Conservation (phyloP, 371 early-diverging fungal genomes). For the Choanephora cucurbitarum region DNA sequence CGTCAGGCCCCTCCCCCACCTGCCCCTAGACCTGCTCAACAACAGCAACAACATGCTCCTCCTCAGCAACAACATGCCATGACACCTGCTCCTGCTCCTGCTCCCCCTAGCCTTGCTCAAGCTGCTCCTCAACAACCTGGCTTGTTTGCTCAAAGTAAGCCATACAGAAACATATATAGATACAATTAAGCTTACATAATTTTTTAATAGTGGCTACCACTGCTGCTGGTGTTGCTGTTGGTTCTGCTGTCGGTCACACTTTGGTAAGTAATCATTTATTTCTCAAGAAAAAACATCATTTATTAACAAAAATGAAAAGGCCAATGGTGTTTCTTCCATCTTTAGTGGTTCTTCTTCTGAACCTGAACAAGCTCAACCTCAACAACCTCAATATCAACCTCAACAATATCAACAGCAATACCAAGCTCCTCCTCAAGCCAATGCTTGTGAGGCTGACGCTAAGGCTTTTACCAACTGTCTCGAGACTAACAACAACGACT, state of each 20-base stretch:
- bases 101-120: slow-evolving; percentile 48
- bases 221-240: slow-evolving; percentile 93
- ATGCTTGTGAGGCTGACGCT: slow-evolving; percentile 80
- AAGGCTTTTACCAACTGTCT: slow-evolving; percentile 86
- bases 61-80: slow-evolving; percentile 44
- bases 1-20: slow-evolving; percentile 66
- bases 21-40: slow-evolving; percentile 51
- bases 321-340: slow-evolving; percentile 70
- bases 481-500: slow-evolving; percentile 78
- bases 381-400: slow-evolving; percentile 34
- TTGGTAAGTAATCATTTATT: slow-evolving; percentile 51
- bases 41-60: slow-evolving; percentile 37
- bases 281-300: not conserved
- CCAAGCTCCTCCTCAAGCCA: slow-evolving; percentile 37
- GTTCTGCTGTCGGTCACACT: slow-evolving; percentile 78
- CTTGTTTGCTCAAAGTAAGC: slow-evolving; percentile 72
- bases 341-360: slow-evolving; percentile 63
- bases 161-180: too few species aligned
- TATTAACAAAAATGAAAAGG: slow-evolving; percentile 42
- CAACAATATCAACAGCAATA: slow-evolving; percentile 36
- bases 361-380: slow-evolving; percentile 34
- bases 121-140: slow-evolving; percentile 69
- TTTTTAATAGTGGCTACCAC: slow-evolving; percentile 75
- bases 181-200: too few species aligned
- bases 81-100: slow-evolving; percentile 48